Base-by-base conservation (phyloP, 192 early-diverging fungal genomes). In the Backusella luteola region DNA sequence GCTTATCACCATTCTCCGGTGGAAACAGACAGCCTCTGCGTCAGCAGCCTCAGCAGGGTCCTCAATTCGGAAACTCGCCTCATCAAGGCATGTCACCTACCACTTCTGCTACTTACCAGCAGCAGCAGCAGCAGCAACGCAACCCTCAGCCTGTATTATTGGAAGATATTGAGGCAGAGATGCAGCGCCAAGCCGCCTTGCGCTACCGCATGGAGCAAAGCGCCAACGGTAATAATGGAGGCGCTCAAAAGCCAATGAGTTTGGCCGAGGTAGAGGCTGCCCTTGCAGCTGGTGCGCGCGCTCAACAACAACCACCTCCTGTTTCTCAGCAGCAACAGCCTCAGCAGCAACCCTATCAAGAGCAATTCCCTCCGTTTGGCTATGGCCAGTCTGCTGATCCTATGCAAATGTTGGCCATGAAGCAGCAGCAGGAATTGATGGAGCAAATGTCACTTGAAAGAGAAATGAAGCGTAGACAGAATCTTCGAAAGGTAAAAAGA, bases 201-300 rank as follows among this genome's bases (percentile, higher is more conserved):
- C 84, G 81, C 19, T 36, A 74, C 3, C 69, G 67, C 38, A 63
- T 21, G 19, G 44, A 78, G 12, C 63, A 78, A 69, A 19, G 26
- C 12, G 36, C 63, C 21, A 56, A 56, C 7, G 56, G 56, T 75
- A 77, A 53, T 74, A 44, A 66, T 14, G 21, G 23, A 26, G 38
- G 14, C n/a, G 29, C 74, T 56, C 84, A 80, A 56, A 87, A 87
- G 42, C 83, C 88, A 71, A 76, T 91, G 74, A 93, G 89, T 29
- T 77, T 94, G 83, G 93, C 87, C 6, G 93, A 94, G 66, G 84
- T 94, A 0, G 93, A 94, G 75, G 88, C 91, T 52, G 84, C 90
- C 3, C 29, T 93, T 78, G 26, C 80, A 1, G 70, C 71, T 17
- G 73, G 44, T 42, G 23, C 66, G 0, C 63, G 34, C 5, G 53